A percentile compares a stretch with the other conserved stretches of the same genome.
Evolutionary conservation across 345 rosid genomes (phyloP).

Genomic region (Populus tremula): DNA sequence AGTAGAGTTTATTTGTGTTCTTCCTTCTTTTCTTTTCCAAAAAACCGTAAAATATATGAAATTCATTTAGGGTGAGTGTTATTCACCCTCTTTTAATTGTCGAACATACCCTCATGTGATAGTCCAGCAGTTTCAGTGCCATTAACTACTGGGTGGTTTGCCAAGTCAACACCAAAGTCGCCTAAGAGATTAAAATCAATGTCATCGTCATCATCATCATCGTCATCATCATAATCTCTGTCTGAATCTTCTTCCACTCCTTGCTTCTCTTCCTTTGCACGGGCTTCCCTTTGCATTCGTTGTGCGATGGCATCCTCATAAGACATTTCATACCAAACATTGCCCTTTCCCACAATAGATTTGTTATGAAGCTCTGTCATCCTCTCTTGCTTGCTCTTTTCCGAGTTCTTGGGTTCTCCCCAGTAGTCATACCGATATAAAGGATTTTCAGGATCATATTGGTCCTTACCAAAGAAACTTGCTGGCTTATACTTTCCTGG

Average conservation of each 20-base stretch:
- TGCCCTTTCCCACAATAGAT: conserved; percentile 76
- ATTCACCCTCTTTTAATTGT: conserved; percentile 11
- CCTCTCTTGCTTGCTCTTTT: conserved; percentile 73
- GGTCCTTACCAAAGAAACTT: conserved; percentile 80
- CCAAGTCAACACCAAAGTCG: conserved; percentile 34
- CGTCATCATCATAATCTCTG: not conserved
- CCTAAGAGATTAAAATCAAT: conserved; percentile 71
- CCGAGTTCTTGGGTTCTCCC: conserved; percentile 93
- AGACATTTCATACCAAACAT: conserved; percentile 78
- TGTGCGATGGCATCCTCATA: conserved; percentile 73
- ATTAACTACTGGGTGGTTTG: conserved; percentile 68
- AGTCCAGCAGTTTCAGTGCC: conserved; percentile 66
- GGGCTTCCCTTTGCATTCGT: conserved; percentile 51
- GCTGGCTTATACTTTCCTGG: conserved; percentile 83
- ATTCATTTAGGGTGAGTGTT: too few species aligned
- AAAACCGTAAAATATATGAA: too few species aligned
- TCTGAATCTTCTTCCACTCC: conserved; percentile 35
- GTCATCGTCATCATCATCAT: conserved; percentile 40
- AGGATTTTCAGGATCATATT: conserved; percentile 81
- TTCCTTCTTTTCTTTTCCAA: too few species aligned
- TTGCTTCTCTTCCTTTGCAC: conserved; percentile 23
- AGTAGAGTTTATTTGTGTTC: too few species aligned
- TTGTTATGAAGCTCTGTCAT: conserved; percentile 75
- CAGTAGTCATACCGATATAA: conserved; percentile 81
- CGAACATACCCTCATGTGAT: conserved; percentile 50